Conservation (phyloP, 2,329 filamentous ascomycete species). For the Cladophialophora bantiana region DNA sequence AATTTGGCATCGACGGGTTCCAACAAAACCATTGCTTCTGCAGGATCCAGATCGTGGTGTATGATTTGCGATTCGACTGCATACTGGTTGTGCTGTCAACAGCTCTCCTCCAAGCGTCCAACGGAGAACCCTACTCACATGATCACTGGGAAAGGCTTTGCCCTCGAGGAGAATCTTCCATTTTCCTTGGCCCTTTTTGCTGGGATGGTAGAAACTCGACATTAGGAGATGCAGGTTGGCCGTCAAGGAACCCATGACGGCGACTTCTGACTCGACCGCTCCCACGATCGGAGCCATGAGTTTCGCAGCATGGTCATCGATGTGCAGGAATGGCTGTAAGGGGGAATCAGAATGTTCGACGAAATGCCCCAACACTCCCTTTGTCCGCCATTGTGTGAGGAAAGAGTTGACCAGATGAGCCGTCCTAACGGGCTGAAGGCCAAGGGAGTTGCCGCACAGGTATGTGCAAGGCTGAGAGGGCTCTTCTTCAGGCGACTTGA, state of each 20-base stretch:
- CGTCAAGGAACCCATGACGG: conserved; percentile 87
- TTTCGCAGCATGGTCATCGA: conserved; percentile 75
- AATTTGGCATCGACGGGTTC: conserved; percentile 61
- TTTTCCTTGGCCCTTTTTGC: conserved; percentile 52
- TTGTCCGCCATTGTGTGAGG: conserved; percentile 81
- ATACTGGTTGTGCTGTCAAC: conserved; percentile 60
- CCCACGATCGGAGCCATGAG: conserved; percentile 78
- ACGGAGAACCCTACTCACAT: conserved; percentile 58
- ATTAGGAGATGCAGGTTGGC: conserved; percentile 81
- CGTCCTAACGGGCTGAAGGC: conserved; percentile 77
- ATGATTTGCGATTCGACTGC: conserved; percentile 81
- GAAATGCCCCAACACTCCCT: conserved; percentile 87
- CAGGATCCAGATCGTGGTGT: conserved; percentile 71
- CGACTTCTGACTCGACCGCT: conserved; percentile 74
- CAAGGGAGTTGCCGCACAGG: conserved; percentile 88
- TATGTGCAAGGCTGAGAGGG: conserved; percentile 65
- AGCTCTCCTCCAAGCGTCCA: not conserved
- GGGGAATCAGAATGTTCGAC: conserved; percentile 70
- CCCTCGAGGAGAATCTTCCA: conserved; percentile 89
- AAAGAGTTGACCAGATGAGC: conserved; percentile 72
- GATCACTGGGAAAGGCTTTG: conserved; percentile 88
- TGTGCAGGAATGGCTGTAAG: conserved; percentile 75
- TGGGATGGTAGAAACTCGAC: conserved; percentile 82
- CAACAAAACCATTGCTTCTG: conserved; percentile 75
- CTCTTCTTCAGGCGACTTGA: conserved; percentile 46